Evolutionary conservation across 1,139 yeast species (phyloP).

Genomic region (Pichia sp.): DNA sequence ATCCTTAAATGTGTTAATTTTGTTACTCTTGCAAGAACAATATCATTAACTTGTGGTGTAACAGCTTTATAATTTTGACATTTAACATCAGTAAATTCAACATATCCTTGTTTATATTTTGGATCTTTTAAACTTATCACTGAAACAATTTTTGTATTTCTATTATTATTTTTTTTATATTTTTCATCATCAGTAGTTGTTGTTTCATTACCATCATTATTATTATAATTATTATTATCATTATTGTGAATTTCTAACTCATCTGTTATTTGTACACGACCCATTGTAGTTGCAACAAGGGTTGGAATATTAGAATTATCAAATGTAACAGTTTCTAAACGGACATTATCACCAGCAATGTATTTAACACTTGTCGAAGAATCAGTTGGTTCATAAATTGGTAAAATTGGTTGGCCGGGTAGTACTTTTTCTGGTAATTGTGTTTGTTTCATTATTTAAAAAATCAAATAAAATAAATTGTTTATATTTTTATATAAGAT

Average conservation of each 20-base stretch:
- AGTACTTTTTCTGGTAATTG: constrained; percentile 37
- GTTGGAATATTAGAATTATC: constrained; percentile 32
- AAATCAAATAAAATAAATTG: too few relatives aligned
- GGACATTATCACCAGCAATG: constrained; percentile 43
- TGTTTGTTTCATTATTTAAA: constrained; percentile 13
- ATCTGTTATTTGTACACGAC: constrained; percentile 37
- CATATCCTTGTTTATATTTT: neutral
- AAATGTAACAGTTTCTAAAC: constrained; percentile 20
- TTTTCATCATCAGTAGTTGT: constrained; percentile 15
- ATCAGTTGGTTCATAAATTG: constrained; percentile 27
- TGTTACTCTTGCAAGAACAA: constrained; percentile 72
- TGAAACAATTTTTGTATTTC: constrained; percentile 17
- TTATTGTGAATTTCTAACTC: constrained; percentile 16
- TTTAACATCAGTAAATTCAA: neutral
- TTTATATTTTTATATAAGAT: too few relatives aligned
- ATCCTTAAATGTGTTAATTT: constrained; percentile 65
- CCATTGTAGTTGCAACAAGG: constrained; percentile 64
- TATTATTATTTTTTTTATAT: too few relatives aligned
- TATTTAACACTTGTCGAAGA: constrained; percentile 30
- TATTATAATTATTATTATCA: constrained; percentile 16
- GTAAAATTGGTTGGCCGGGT: constrained; percentile 71
- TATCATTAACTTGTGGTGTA: constrained; percentile 79
- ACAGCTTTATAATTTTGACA: constrained; percentile 36
- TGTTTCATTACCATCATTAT: constrained; percentile 18
- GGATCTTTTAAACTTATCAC: constrained; percentile 25